These are phyloP conservation scores for Gracilariopsis chorda DNA, from an alignment of 23 red algal species.

Conservation along the genomic window DNA sequence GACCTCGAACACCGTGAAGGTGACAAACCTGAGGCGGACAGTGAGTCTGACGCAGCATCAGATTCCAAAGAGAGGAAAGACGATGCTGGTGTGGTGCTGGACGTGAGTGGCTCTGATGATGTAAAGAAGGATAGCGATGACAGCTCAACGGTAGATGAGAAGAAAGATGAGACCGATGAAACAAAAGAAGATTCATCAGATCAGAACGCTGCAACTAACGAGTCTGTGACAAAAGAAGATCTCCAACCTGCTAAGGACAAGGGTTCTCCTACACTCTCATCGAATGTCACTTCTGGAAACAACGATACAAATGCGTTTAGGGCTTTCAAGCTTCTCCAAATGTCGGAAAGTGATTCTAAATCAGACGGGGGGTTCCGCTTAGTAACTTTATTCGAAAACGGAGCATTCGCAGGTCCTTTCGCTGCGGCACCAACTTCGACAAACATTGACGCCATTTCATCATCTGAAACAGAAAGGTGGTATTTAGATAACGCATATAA, in stretches of 20 bases:
- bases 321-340: constrained; percentile 11
- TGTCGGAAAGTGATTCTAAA: constrained; percentile 23
- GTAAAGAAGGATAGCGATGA: too few relatives aligned
- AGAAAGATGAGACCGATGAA: not conserved
- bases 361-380: not conserved
- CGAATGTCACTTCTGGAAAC: not conserved
- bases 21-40: too few relatives aligned
- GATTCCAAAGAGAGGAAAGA: too few relatives aligned
- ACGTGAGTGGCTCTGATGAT: too few relatives aligned
- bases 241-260: not conserved
- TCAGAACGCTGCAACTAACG: too few relatives aligned
- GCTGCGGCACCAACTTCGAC: constrained; percentile 3
- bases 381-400: constrained; percentile 36
- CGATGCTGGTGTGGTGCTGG: too few relatives aligned
- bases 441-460: constrained; percentile 1
- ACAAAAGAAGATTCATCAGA: not conserved
- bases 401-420: constrained; percentile 32
- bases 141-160: not conserved
- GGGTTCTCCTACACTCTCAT: not conserved
- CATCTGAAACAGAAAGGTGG: constrained; percentile 16
- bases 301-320: constrained; percentile 38
- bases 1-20: too few relatives aligned
- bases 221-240: too few relatives aligned
- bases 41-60: too few relatives aligned
- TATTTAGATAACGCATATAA: constrained; percentile 34